Base-by-base conservation (phyloP, 192 early-diverging fungal species). In the Coemansia sp. region DNA sequence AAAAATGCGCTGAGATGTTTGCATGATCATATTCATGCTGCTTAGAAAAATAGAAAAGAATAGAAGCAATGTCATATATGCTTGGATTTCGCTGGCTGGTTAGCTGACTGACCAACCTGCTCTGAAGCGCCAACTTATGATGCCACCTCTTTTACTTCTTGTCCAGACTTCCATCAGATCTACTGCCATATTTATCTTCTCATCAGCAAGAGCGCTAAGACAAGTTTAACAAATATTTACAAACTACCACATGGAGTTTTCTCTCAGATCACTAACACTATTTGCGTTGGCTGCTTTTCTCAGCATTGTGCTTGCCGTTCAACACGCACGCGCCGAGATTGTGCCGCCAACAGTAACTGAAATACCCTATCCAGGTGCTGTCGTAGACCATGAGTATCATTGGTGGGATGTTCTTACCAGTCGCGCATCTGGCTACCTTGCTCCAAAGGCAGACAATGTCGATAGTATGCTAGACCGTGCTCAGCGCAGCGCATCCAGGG, bases 321-420 rank as follows among this genome's bases (percentile, higher is more conserved):
- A 16, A 4, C 3, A n/a, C 9, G 58, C 38, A 1, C 22, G 19
- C 4, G 62, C 63, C 3, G 74, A 76, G 25, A n/a, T 71, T 25
- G 69, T 54, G 4, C 61, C 65, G 10, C 57, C 68, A 18, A 31
- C 70, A 5, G 75, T 62, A 28, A 56, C 59, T 4, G 56, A 52
- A 19, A 41, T 61, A n/a, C 49, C 57, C 12, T 21, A 48, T 1
- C 48, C 54, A 44, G 38, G 9, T 16, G 8, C 38, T 12, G 28
- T 52, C 18, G 54, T 25, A 16, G 59, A 34, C 32, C 34, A 56
- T 22, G 62, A 62, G 16, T 73, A 67, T 24, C 76, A 70, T 56
- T 73, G 62, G 76, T 79, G 76, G 76, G 71, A 73, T 53, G 71
- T 64, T 22, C 41, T 73, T 14, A 64, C 76, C 31, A 62, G 56